Conservation (phyloP, 805 yeast genomes). For the Pichia paraexigua region DNA sequence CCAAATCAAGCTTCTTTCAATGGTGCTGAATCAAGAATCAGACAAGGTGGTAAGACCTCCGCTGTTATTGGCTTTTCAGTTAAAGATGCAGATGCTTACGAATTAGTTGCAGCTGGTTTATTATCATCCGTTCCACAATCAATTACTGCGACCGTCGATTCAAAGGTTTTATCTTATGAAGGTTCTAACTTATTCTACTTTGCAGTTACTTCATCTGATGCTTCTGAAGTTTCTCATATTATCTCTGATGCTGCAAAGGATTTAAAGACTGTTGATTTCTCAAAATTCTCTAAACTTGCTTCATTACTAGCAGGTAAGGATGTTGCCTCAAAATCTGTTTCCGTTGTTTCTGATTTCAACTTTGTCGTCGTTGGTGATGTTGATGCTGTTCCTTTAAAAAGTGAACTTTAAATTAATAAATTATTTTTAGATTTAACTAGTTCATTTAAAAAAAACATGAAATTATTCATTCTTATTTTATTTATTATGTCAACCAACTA, state of each 20-base stretch:
- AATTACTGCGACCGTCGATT: conserved; percentile 45
- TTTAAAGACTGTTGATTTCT: conserved; percentile 30
- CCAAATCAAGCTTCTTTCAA: conserved; percentile 33
- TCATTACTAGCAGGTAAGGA: conserved; percentile 35
- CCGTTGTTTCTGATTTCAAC: conserved; percentile 53
- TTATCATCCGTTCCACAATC: conserved; percentile 41
- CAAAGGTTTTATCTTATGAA: conserved; percentile 56
- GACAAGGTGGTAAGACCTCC: conserved; percentile 55
- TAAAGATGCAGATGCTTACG: conserved; percentile 51
- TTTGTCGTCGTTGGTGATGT: conserved; percentile 88
- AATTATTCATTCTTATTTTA: background rate
- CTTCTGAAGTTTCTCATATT: conserved; percentile 50
- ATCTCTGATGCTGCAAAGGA: conserved; percentile 54
- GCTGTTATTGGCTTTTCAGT: conserved; percentile 82
- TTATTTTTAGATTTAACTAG: background rate
- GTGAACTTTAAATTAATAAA: conserved; percentile 57
- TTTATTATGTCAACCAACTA: background rate
- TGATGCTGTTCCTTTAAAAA: conserved; percentile 77
- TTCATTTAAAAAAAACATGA: background rate
- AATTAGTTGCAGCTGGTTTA: conserved; percentile 63
- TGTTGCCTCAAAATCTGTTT: conserved; percentile 30
- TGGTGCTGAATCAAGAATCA: conserved; percentile 64
- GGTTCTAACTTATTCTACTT: conserved; percentile 79
- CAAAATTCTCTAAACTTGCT: conserved; percentile 44
- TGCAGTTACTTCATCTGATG: conserved; percentile 50